A percentile compares a stretch with the other conserved stretches of the same genome.
Evolutionary conservation across 1,284 basidiomycete species (phyloP).

Genomic region (Cryptococcus sp.): DNA sequence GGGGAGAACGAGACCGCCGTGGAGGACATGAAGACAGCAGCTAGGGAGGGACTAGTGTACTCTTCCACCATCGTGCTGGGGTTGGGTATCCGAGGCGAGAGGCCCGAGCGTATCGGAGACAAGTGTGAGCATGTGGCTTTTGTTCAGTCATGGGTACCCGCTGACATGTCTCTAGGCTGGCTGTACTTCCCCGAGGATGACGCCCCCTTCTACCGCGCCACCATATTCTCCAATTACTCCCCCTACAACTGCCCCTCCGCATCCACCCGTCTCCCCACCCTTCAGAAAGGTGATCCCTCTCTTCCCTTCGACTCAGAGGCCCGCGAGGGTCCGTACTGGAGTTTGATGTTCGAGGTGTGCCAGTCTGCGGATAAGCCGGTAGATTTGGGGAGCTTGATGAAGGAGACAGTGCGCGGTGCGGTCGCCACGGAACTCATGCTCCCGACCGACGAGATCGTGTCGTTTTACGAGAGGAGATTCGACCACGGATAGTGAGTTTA

Average conservation of each 20-base stretch:
- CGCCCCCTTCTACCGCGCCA: constrained; percentile 57
- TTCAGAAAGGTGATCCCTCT: constrained; percentile 53
- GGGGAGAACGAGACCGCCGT: constrained; percentile 9
- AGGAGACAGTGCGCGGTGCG: constrained; percentile 54
- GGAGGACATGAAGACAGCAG: constrained; percentile 47
- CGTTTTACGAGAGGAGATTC: constrained; percentile 55
- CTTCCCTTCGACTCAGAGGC: constrained; percentile 46
- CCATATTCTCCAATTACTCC: constrained; percentile 58
- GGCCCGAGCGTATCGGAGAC: constrained; percentile 55
- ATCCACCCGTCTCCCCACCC: constrained; percentile 50
- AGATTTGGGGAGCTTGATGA: constrained; percentile 51
- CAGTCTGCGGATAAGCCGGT: constrained; percentile 55
- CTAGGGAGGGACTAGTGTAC: constrained; percentile 51
- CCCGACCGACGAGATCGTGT: constrained; percentile 55
- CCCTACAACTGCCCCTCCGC: constrained; percentile 53
- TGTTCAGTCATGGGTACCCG: not conserved
- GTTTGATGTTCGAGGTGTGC: constrained; percentile 56
- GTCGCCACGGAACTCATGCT: constrained; percentile 53
- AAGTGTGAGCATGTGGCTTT: constrained; percentile 46
- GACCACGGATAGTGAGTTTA: constrained; percentile 42
- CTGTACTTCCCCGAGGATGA: constrained; percentile 54
- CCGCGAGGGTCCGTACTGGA: constrained; percentile 53
- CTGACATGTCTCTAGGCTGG: constrained; percentile 23
- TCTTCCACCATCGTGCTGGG: constrained; percentile 56
- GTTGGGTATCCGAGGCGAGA: constrained; percentile 53